Evolutionary conservation across 1,284 basidiomycete genomes (phyloP).

Genomic region (Pyrrhoderma lamaoense): DNA sequence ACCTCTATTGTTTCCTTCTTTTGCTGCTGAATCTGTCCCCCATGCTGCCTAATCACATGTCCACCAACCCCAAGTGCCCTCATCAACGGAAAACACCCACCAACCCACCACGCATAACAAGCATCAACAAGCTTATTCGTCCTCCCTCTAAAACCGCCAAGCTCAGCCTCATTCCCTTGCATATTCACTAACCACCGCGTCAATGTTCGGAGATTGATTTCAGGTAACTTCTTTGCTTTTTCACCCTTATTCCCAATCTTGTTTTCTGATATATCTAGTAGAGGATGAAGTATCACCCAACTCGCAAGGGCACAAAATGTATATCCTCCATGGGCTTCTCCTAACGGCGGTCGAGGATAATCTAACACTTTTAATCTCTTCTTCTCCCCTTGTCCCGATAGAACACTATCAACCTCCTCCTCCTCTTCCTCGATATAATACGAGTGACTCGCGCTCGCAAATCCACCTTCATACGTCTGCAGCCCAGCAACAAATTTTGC

Average conservation of each 20-base stretch:
- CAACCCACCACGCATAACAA: constrained; percentile 99
- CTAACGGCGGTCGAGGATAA: constrained; percentile 56
- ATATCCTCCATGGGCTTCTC: constrained; percentile 98
- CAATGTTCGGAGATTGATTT: constrained; percentile 56
- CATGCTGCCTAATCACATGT: too few relatives aligned
- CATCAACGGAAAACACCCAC: constrained; percentile 79
- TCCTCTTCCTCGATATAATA: too few relatives aligned
- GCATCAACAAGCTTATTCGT: constrained; percentile 99
- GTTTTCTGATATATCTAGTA: constrained; percentile 29
- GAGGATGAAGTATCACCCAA: constrained; percentile 71
- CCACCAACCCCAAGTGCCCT: constrained; percentile 53
- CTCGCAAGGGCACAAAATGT: constrained; percentile 88
- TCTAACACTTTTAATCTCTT: too few relatives aligned
- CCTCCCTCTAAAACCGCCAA: constrained; percentile 89
- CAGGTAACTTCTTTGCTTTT: too few relatives aligned
- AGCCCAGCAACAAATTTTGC: constrained; percentile 69
- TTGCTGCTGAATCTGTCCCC: too few relatives aligned
- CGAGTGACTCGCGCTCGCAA: constrained; percentile 78
- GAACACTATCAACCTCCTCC: too few relatives aligned
- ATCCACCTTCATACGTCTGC: constrained; percentile 98
- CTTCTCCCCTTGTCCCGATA: too few relatives aligned
- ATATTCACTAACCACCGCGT: constrained; percentile 82
- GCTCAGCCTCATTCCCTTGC: constrained; percentile 79
- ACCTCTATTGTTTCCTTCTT: too few relatives aligned
- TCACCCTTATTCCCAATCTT: not conserved